These are phyloP conservation scores for Immersiporthe knoxdaviesiana DNA, from an alignment of 2,329 filamentous ascomycete species.

Conservation along the genomic window DNA sequence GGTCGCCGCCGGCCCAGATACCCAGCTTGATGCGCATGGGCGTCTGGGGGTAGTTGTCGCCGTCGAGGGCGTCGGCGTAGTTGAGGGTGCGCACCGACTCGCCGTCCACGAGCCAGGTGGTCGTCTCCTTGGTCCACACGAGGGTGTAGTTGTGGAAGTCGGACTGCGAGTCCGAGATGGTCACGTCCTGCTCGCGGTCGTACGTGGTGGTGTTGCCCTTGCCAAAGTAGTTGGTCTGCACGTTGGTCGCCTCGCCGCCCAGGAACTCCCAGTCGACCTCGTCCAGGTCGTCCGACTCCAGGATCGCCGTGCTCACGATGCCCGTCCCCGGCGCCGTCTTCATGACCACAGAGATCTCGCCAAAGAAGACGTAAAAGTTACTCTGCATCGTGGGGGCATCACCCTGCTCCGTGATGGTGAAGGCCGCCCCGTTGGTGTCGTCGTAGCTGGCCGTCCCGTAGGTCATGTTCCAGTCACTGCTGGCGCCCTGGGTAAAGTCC, in stretches of 20 bases:
- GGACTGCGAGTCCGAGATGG: slow-evolving; percentile 53
- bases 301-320: slow-evolving; percentile 75
- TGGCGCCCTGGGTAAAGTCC: slow-evolving; percentile 68
- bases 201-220: slow-evolving; percentile 70
- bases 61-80: slow-evolving; percentile 60
- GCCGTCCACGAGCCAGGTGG: slow-evolving; percentile 69
- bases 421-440: slow-evolving; percentile 37
- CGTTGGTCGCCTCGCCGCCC: slow-evolving; percentile 67
- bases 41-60: slow-evolving; percentile 69
- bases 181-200: slow-evolving; percentile 62
- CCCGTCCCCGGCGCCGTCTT: slow-evolving; percentile 73
- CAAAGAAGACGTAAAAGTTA: slow-evolving; percentile 86
- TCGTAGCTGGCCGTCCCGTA: slow-evolving; percentile 36
- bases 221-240: slow-evolving; percentile 83
- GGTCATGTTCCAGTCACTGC: slow-evolving; percentile 43
- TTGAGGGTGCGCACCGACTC: slow-evolving; percentile 63
- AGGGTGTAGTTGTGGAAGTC: slow-evolving; percentile 68
- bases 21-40: slow-evolving; percentile 74
- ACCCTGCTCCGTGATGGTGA: slow-evolving; percentile 60
- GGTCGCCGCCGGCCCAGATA: slow-evolving; percentile 65
- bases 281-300: slow-evolving; percentile 77
- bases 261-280: slow-evolving; percentile 89
- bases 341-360: slow-evolving; percentile 69
- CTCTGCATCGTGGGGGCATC: slow-evolving; percentile 66
- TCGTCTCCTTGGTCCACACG: slow-evolving; percentile 67